Percentiles rank a stretch among this genome's conserved stretches.
These are phyloP conservation scores for Vaccinium vitisidaea DNA, from an alignment of 148 eudicot species.

Conservation along the genomic window DNA sequence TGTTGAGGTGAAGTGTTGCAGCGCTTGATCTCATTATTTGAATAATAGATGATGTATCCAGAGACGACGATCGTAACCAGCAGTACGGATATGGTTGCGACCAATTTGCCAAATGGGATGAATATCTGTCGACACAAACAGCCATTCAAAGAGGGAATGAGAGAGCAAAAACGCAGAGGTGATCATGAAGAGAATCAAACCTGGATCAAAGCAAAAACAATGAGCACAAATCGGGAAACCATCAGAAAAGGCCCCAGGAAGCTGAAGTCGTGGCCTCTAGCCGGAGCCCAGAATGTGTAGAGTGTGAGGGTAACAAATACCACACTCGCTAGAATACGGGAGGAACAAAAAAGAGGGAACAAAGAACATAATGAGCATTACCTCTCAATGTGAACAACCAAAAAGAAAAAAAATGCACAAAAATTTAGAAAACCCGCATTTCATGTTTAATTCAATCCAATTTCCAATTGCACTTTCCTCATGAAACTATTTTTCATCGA, in stretches of 20 bases:
- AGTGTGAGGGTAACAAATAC: too few species aligned
- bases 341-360: too few species aligned
- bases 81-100: not conserved
- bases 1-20: not conserved
- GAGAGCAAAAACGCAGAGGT: not conserved
- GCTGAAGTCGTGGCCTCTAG: too few species aligned
- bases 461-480: too few species aligned
- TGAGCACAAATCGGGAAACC: not conserved
- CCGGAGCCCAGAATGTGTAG: too few species aligned
- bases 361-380: too few species aligned
- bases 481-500: too few species aligned
- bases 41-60: not conserved
- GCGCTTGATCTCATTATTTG: not conserved
- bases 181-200: not conserved
- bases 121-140: not conserved
- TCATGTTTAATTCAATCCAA: too few species aligned
- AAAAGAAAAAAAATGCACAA: not conserved
- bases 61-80: not conserved
- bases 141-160: not conserved
- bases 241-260: not conserved
- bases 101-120: not conserved
- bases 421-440: too few species aligned
- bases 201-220: not conserved
- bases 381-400: not conserved
- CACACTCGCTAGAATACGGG: too few species aligned